phyloP scores from a whole-genome alignment of 1,284 basidiomycete species.

The Flammula alnicola region DNA sequence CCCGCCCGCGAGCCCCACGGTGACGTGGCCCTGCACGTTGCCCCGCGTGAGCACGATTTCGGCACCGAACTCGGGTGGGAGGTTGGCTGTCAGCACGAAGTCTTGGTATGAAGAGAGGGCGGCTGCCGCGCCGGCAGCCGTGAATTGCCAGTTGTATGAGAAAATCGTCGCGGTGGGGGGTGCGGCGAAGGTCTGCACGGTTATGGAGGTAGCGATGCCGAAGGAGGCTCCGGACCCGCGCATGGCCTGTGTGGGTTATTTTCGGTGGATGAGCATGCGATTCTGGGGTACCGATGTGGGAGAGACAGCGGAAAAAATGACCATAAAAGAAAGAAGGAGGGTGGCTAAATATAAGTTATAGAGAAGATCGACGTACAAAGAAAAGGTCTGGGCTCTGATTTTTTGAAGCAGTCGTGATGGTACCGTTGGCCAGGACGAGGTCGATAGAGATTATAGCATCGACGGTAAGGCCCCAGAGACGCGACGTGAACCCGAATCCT shows the following conservation, averaged over 20 bases:
- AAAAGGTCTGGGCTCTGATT: conserved; percentile 38
- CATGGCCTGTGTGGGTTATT: conserved; percentile 46
- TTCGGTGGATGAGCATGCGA: conserved; percentile 3
- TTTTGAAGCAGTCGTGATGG: conserved; percentile 38
- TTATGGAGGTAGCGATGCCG: conserved; percentile 51
- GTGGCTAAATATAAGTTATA: neutral
- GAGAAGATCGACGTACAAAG: conserved; percentile 38
- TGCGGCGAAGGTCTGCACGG: conserved; percentile 45
- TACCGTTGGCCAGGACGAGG: conserved; percentile 49
- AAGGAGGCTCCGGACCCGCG: conserved; percentile 53
- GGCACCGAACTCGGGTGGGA: conserved; percentile 42
- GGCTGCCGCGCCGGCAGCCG: conserved; percentile 33
- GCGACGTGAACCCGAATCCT: conserved; percentile 45
- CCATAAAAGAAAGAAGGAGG: too few species aligned
- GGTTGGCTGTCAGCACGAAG: conserved; percentile 39
- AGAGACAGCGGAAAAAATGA: too few species aligned
- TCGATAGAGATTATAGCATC: conserved; percentile 46
- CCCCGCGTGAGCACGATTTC: conserved; percentile 39
- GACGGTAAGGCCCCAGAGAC: conserved; percentile 48
- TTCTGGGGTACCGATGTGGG: too few species aligned
- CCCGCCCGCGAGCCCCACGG: conserved; percentile 35
- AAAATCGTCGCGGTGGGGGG: conserved; percentile 45
- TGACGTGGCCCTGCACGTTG: conserved; percentile 31
- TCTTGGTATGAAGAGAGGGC: conserved; percentile 43
- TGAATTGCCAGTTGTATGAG: conserved; percentile 43